Conservation (phyloP, 192 early-diverging fungal species). For the Jimgerdemannia lactiflua region DNA sequence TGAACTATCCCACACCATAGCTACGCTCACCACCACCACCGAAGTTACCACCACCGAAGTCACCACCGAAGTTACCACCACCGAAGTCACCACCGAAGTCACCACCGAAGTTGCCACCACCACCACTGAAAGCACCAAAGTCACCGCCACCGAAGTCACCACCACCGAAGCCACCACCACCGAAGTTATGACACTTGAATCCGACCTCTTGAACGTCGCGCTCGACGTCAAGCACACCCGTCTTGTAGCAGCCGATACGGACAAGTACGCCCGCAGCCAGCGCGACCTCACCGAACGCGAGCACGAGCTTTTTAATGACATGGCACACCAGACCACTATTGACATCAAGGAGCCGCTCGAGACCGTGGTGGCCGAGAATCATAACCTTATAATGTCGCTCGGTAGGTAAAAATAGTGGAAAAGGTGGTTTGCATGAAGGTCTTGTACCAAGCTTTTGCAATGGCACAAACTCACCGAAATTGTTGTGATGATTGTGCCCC, state of each 20-base stretch:
- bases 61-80: no score
- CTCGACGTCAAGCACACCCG: conserved; percentile 5
- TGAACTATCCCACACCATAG: no score
- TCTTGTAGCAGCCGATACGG: conserved; percentile 8
- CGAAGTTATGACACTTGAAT: no score
- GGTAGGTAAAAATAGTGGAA: conserved; percentile 10
- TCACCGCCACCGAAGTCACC: no score
- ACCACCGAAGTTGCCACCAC: no score
- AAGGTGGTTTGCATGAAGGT: no score
- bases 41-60: no score
- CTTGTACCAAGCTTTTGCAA: no score
- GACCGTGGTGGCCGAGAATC: conserved; percentile 12
- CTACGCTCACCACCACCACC: no score
- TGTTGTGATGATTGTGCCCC: not conserved
- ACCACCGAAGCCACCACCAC: no score
- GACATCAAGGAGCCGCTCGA: conserved; percentile 7
- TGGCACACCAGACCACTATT: conserved; percentile 8
- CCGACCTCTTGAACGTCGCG: conserved; percentile 4
- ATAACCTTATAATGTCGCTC: conserved; percentile 8
- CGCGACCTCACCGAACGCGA: conserved; percentile 17
- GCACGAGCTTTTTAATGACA: conserved; percentile 7
- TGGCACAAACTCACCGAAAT: not conserved
- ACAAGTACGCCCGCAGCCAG: conserved; percentile 24
- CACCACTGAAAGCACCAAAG: no score
- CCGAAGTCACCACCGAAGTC: no score